phyloP scores from a whole-genome alignment of 208 protist species.

The Acanthamoeba healyi region DNA sequence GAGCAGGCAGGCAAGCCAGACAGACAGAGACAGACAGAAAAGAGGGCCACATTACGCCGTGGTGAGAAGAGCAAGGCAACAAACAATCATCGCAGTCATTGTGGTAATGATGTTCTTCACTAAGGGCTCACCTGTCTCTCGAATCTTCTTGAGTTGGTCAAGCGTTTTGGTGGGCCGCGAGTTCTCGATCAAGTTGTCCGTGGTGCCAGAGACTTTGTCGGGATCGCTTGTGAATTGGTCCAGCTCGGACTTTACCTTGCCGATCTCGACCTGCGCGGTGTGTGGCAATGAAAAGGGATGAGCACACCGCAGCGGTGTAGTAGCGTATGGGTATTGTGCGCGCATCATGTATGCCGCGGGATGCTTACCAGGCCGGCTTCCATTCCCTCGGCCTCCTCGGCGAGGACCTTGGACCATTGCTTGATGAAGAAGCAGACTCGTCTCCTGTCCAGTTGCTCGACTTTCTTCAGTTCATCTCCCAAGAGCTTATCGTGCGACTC shows the following conservation, averaged over 20 bases:
- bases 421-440: conserved; percentile 22
- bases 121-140: conserved; percentile 3
- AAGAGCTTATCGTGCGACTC: conserved; percentile 19
- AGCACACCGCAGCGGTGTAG: background rate
- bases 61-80: too few species aligned
- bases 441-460: conserved; percentile 8
- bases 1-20: background rate
- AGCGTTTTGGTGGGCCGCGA: background rate
- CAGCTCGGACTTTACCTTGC: background rate
- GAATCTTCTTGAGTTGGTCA: background rate
- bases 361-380: background rate
- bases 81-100: too few species aligned
- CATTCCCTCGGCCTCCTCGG: conserved; percentile 29
- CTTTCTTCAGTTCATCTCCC: conserved; percentile 7
- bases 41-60: too few species aligned
- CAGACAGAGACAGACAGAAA: too few species aligned
- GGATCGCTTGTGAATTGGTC: conserved; percentile 10
- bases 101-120: too few species aligned
- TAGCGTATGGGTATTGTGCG: too few species aligned
- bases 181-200: background rate
- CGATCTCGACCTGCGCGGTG: background rate
- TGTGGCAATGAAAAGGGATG: background rate
- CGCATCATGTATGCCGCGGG: too few species aligned
- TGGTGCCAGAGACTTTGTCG: background rate
- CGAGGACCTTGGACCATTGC: conserved; percentile 51